Conservation (phyloP, 129 eudicot genomes). For the Tagetes erecta region DNA sequence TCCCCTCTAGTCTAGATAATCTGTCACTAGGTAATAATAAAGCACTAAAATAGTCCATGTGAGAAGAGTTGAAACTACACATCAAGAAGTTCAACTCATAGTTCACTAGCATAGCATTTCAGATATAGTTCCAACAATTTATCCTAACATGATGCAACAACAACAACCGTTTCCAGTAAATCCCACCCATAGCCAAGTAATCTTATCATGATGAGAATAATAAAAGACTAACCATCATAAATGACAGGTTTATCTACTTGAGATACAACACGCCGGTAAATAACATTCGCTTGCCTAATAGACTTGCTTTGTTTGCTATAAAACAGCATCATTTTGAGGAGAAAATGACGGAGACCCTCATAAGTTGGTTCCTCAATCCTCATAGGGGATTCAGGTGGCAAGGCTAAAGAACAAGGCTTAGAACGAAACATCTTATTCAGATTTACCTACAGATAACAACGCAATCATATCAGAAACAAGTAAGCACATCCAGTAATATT, state of each 20-base stretch:
- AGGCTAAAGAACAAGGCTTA: slow-evolving; percentile 44
- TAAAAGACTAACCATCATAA: slow-evolving; percentile 71
- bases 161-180: too few relatives aligned
- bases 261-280: slow-evolving; percentile 64
- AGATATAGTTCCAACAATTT: neutral
- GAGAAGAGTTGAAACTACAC: neutral
- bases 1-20: neutral
- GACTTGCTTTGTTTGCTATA: slow-evolving; percentile 88
- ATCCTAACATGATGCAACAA: neutral
- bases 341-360: slow-evolving; percentile 63
- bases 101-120: slow-evolving; percentile 1
- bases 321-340: slow-evolving; percentile 71
- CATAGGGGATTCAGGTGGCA: slow-evolving; percentile 42
- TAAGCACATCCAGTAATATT: slow-evolving; percentile 8
- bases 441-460: slow-evolving; percentile 32
- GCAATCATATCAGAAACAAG: slow-evolving; percentile 17
- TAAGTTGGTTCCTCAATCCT: slow-evolving; percentile 49
- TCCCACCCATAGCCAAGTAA: neutral
- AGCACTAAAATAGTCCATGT: neutral
- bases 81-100: neutral
- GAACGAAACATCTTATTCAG: slow-evolving; percentile 37
- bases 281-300: slow-evolving; percentile 76
- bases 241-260: slow-evolving; percentile 87
- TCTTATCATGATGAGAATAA: slow-evolving; percentile 12
- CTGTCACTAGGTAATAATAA: neutral